These are phyloP conservation scores for Fraxinus angustifolia DNA, from an alignment of 305 asterid species.

Conservation along the genomic window DNA sequence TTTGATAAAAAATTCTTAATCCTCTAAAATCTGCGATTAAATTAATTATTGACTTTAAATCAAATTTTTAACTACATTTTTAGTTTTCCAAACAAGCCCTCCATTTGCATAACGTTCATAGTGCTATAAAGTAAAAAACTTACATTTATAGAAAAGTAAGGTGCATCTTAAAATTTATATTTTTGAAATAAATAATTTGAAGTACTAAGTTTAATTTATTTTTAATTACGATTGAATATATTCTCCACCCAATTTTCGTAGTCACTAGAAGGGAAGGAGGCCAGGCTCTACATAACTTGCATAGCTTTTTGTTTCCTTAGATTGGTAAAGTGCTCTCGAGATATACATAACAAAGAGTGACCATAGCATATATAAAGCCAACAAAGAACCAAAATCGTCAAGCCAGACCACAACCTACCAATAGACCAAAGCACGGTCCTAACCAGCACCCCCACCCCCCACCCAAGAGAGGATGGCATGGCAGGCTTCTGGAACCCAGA, in stretches of 20 bases:
- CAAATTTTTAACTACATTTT: background rate
- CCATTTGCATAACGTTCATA: background rate
- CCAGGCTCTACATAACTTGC: too few relatives aligned
- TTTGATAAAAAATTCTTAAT: too few relatives aligned
- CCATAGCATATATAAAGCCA: too few relatives aligned
- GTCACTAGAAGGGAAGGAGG: too few relatives aligned
- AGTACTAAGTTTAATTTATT: too few relatives aligned
- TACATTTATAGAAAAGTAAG: too few relatives aligned
- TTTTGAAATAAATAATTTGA: background rate
- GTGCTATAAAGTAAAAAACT: background rate
- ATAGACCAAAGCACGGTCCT: background rate
- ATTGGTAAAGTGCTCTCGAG: too few relatives aligned
- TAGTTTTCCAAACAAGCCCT: background rate
- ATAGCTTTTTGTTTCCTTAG: too few relatives aligned
- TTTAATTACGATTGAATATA: too few relatives aligned
- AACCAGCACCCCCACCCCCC: background rate
- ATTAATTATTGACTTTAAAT: too few relatives aligned
- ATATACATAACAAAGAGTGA: too few relatives aligned
- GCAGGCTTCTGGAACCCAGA: background rate
- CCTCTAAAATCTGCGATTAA: too few relatives aligned
- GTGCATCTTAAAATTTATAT: background rate
- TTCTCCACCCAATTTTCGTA: background rate
- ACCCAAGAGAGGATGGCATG: background rate
- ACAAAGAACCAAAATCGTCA: background rate
- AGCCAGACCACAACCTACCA: background rate